These are phyloP conservation scores for Leptomonas pyrrhocoris DNA, from an alignment of 208 protist species.

Conservation along the genomic window DNA sequence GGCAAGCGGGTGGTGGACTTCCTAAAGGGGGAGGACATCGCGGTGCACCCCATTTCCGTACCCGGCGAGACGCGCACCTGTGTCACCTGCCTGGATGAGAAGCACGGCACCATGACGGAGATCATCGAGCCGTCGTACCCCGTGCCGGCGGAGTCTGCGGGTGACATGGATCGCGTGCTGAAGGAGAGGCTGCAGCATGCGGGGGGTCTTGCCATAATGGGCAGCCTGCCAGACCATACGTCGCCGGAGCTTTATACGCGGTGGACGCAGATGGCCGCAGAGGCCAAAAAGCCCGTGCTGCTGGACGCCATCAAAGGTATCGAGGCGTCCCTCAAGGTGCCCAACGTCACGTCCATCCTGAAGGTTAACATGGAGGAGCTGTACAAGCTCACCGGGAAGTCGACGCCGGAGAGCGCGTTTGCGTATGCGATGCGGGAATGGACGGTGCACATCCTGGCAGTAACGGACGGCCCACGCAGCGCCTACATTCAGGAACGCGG, in stretches of 20 bases:
- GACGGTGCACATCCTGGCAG: constrained; percentile 31
- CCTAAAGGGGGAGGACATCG: constrained; percentile 30
- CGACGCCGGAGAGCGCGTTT: constrained; percentile 29
- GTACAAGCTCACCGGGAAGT: constrained; percentile 27
- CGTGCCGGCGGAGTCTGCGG: constrained; percentile 27
- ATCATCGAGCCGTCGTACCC: constrained; percentile 42
- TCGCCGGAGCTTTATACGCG: constrained; percentile 33
- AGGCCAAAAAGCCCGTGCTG: constrained; percentile 33
- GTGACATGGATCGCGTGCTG: constrained; percentile 24
- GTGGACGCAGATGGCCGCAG: constrained; percentile 34
- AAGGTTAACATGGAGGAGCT: constrained; percentile 45
- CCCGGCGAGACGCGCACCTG: constrained; percentile 39
- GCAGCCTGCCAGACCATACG: constrained; percentile 36
- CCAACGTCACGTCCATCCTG: constrained; percentile 27
- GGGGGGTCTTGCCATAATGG: constrained; percentile 39
- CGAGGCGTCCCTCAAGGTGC: constrained; percentile 28
- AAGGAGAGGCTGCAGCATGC: constrained; percentile 16
- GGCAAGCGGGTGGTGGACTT: constrained; percentile 29
- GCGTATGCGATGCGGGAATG: constrained; percentile 34
- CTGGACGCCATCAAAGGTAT: constrained; percentile 49
- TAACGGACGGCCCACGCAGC: constrained; percentile 35
- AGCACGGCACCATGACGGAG: constrained; percentile 40
- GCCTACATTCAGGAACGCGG: constrained; percentile 35
- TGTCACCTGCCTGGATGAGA: constrained; percentile 36
- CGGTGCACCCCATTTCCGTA: constrained; percentile 16